Conservation (phyloP, 2,329 filamentous ascomycete species). For the Trichoderma sp. region DNA sequence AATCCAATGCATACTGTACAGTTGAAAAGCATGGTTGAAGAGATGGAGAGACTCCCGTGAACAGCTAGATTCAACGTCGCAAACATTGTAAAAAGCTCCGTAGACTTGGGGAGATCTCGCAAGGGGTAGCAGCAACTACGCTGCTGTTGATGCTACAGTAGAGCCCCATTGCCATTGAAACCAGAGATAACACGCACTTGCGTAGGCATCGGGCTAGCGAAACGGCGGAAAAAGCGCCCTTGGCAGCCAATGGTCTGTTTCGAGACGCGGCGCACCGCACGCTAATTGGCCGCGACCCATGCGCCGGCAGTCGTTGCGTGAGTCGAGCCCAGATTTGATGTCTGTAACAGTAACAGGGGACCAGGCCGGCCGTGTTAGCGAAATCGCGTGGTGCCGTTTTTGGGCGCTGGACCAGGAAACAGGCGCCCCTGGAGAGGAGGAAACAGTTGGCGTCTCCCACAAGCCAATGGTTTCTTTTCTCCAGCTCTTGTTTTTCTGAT, state of each 20-base stretch:
- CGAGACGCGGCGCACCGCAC: slow-evolving; percentile 8
- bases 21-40: neutral
- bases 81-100: neutral
- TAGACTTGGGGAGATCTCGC: neutral
- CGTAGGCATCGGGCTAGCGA: neutral
- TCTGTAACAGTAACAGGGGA: slow-evolving; percentile 23
- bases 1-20: neutral
- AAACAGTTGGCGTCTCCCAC: neutral
- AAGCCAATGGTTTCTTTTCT: neutral
- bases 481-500: neutral
- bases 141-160: too few relatives aligned
- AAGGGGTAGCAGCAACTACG: neutral
- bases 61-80: neutral
- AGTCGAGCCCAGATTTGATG: neutral
- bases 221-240: slow-evolving; percentile 5
- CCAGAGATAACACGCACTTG: neutral
- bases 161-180: neutral
- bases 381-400: neutral
- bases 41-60: neutral
- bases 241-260: slow-evolving; percentile 23
- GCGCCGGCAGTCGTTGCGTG: slow-evolving; percentile 10
- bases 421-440: neutral
- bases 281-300: slow-evolving; percentile 14
- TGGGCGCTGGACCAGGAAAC: neutral
- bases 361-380: slow-evolving; percentile 4